These are phyloP conservation scores for Penicillium turbatum DNA, from an alignment of 495 filamentous ascomycete genomes.

Conservation along the genomic window DNA sequence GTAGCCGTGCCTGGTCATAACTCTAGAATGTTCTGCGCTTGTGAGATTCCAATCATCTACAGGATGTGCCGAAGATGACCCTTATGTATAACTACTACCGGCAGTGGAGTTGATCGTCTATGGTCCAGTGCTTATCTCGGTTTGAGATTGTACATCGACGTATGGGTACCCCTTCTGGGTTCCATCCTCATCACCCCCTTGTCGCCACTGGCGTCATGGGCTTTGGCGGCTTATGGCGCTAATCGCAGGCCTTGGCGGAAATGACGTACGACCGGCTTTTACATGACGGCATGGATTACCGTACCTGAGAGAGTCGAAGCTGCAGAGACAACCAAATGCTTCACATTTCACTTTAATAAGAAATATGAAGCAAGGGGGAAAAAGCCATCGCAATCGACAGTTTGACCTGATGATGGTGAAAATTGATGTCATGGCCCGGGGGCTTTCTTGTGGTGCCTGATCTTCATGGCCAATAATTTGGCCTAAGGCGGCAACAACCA, in stretches of 20 bases:
- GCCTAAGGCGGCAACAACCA: constrained; percentile 2
- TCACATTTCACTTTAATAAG: neutral
- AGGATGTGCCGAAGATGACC: neutral
- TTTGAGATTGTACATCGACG: neutral
- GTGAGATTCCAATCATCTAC: neutral
- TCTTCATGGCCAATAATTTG: neutral
- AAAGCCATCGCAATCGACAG: too few species aligned
- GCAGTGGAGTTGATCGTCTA: neutral
- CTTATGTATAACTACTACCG: neutral
- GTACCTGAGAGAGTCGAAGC: neutral
- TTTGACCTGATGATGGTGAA: neutral
- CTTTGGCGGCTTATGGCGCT: neutral
- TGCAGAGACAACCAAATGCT: neutral
- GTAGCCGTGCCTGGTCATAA: constrained; percentile 42
- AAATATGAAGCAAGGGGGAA: neutral
- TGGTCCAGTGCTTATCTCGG: neutral
- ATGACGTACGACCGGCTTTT: neutral
- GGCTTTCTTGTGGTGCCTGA: neutral
- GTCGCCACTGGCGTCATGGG: constrained; percentile 8
- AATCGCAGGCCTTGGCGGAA: neutral
- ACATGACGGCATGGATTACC: neutral
- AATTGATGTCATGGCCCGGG: neutral
- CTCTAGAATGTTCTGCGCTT: constrained; percentile 18
- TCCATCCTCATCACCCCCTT: too few species aligned
- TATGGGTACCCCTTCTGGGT: neutral